phyloP scores from a whole-genome alignment of 1,139 yeast genomes.

The Trichomonascaceae sp. region DNA sequence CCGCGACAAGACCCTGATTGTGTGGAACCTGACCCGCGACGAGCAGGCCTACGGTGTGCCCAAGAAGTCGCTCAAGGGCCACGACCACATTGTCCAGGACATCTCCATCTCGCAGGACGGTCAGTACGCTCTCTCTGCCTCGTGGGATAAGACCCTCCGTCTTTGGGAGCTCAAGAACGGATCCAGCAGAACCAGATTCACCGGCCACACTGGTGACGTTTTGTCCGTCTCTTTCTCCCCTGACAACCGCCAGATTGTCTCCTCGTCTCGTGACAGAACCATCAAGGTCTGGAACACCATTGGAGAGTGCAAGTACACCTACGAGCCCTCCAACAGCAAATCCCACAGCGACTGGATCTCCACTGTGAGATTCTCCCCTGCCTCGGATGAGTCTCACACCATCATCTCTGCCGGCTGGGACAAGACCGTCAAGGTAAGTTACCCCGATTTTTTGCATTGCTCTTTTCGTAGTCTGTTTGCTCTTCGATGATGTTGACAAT shows the following conservation, averaged over 20 bases:
- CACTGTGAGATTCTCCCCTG: constrained; percentile 91
- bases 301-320: constrained; percentile 96
- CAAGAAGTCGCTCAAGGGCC: constrained; percentile 95
- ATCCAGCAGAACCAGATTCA: constrained; percentile 88
- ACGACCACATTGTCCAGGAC: constrained; percentile 98
- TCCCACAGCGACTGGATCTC: constrained; percentile 99
- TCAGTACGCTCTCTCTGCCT: constrained; percentile 94
- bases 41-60: constrained; percentile 97
- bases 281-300: constrained; percentile 99
- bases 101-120: constrained; percentile 98
- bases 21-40: constrained; percentile 98
- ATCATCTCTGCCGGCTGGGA: constrained; percentile 99
- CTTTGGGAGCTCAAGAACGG: constrained; percentile 97
- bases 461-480: constrained; percentile 8
- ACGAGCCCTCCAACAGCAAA: constrained; percentile 37
- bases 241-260: constrained; percentile 95
- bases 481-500: constrained; percentile 28
- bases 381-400: constrained; percentile 44
- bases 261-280: constrained; percentile 99
- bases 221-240: constrained; percentile 93
- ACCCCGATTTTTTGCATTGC: constrained; percentile 9
- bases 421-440: constrained; percentile 97
- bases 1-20: constrained; percentile 96
- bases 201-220: constrained; percentile 97
- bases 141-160: constrained; percentile 99